These are phyloP conservation scores for Adansonia gregorii DNA, from an alignment of 441 rosid species.

Conservation along the genomic window DNA sequence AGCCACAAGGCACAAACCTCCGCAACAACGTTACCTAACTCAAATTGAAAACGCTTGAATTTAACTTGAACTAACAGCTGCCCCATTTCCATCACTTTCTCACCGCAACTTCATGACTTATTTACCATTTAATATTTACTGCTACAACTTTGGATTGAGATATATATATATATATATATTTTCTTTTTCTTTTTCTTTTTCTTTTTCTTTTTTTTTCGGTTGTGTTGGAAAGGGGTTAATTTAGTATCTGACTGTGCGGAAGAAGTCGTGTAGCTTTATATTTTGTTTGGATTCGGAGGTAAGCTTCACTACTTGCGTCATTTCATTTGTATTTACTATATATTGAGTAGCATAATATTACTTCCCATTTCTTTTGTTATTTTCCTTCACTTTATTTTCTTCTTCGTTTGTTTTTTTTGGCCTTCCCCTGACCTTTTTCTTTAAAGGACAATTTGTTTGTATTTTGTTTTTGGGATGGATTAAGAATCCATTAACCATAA, in stretches of 20 bases:
- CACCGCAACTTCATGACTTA: not conserved
- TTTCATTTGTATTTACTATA: too few relatives aligned
- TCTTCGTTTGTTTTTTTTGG: not conserved
- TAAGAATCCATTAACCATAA: not conserved
- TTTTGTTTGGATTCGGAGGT: not conserved
- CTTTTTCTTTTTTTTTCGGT: not conserved
- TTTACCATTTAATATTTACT: not conserved
- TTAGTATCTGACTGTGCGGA: not conserved
- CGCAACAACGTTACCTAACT: not conserved
- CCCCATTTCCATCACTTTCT: not conserved
- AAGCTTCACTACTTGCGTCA: not conserved
- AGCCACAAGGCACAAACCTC: too few relatives aligned
- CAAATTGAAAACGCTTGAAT: not conserved
- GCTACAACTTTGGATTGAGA: too few relatives aligned
- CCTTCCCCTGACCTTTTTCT: not conserved
- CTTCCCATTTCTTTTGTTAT: not conserved
- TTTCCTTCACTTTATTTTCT: not conserved
- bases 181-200: not conserved
- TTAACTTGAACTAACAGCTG: not conserved
- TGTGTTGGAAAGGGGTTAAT: not conserved
- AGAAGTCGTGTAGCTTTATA: not conserved
- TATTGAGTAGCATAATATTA: not conserved
- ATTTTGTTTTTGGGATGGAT: not conserved
- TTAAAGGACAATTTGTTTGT: not conserved
- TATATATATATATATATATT: too few relatives aligned